Base-by-base conservation (phyloP, 2,329 filamentous ascomycete genomes). In the Ascochyta rabiei region DNA sequence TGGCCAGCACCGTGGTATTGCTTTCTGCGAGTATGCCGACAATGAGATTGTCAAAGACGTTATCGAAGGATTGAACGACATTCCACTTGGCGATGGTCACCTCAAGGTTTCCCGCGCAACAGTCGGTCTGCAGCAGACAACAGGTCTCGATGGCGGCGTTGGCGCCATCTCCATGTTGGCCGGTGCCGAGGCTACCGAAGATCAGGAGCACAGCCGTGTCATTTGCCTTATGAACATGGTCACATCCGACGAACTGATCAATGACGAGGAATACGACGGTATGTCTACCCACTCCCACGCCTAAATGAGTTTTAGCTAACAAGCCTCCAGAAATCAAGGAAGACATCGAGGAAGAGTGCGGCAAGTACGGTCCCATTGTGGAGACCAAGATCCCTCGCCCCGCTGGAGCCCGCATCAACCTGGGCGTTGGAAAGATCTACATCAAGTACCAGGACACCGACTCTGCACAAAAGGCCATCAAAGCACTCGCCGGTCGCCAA, bases 161-260 rank as follows among this genome's bases (percentile, higher is more conserved):
- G 96, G 95, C 66, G 95, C 95, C 60, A 98, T 99, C 87, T 96
- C 93, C 45, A 92, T 97, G 85, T 89, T 99, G 67, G 95, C 95
- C 33, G 93, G 93, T 53, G 96, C 95, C 18, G 91, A 88, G 3
- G 89, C 90, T 33, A 84, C 84, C 51, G 89, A 93, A 56, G 59
- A 66, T 30, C 81, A 89, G 30, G 92, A 96, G 64, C 86, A 88
- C 56, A 90, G 90, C 62, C 86, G 90, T 51, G 93, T 99, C 15
- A 75, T 99, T 57, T 93, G 96, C 77, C 81, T 99, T 58, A 85
- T 99, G 70, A 99, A 99, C 80, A 99, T 99, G 95, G 93, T 99
- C 31, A 99, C 95, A 0, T 84, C 92, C 0, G 95, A 99, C 67
- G 95, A 99, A 77, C 81, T 99, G 21, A 86, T 97, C 77, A 93